A percentile compares a stretch with the other conserved stretches of the same genome.
These are phyloP conservation scores for Leucaena leucocephala DNA, from an alignment of 306 rosid species.

Conservation along the genomic window DNA sequence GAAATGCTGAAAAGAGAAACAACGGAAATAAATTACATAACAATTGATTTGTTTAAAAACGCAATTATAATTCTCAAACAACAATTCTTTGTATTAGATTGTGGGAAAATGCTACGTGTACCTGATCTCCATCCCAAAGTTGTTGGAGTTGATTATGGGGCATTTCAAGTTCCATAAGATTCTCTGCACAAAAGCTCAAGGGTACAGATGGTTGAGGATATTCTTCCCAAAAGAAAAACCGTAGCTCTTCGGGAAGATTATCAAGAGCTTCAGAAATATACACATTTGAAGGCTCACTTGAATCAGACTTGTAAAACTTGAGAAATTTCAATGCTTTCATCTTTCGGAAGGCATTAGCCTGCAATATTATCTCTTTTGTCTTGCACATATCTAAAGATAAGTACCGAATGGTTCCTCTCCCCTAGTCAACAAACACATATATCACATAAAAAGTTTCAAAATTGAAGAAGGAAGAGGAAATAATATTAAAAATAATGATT, in stretches of 20 bases:
- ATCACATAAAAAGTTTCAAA: background rate
- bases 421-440: background rate
- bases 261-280: background rate
- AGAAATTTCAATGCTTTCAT: background rate
- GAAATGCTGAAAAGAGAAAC: background rate
- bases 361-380: background rate
- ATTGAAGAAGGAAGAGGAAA: background rate
- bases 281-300: background rate
- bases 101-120: background rate
- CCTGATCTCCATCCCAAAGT: background rate
- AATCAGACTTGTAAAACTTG: background rate
- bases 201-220: constrained; percentile 4
- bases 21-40: background rate
- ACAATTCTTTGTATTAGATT: too few relatives aligned
- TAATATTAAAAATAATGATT: background rate
- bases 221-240: background rate
- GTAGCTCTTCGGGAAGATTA: background rate
- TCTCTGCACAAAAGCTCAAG: background rate
- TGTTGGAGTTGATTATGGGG: background rate
- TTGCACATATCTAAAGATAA: background rate
- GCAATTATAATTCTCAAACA: too few relatives aligned
- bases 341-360: background rate
- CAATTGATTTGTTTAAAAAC: too few relatives aligned
- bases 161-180: background rate
- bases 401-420: background rate